A percentile compares a stretch with the other conserved stretches of the same genome.
phyloP scores from a whole-genome alignment of 192 early-diverging fungal genomes.

The Spizellomyces punctatus region DNA sequence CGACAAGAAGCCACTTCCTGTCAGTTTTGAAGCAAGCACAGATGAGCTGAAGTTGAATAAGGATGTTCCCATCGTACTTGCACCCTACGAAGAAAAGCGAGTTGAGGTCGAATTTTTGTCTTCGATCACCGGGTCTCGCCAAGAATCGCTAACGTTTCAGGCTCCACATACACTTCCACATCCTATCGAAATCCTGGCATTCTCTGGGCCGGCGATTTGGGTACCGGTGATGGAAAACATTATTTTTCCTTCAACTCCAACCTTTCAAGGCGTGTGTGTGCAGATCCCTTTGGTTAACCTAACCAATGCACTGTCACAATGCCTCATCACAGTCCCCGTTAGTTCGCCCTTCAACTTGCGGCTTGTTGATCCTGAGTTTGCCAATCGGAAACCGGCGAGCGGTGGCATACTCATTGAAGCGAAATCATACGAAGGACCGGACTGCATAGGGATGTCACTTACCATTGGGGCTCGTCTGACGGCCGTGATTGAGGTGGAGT shows the following conservation, averaged over 20 bases:
- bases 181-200: conserved; percentile 33
- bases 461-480: conserved; percentile 41
- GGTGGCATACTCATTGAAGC: conserved; percentile 34
- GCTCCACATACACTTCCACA: conserved; percentile 38
- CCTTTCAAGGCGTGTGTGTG: conserved; percentile 17
- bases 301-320: conserved; percentile 17
- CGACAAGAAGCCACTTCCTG: conserved; percentile 31
- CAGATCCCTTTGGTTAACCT: conserved; percentile 52
- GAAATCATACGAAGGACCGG: conserved; percentile 40
- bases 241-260: conserved; percentile 37
- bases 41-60: conserved; percentile 51
- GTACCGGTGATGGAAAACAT: conserved; percentile 53
- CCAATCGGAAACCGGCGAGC: conserved; percentile 27
- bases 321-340: conserved; percentile 36
- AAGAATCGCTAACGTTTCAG: conserved; percentile 42
- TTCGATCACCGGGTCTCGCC: conserved; percentile 41
- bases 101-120: conserved; percentile 45
- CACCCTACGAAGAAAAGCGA: conserved; percentile 39
- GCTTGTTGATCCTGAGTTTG: conserved; percentile 37
- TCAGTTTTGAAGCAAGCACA: conserved; percentile 37
- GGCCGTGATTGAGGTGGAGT: conserved; percentile 44
- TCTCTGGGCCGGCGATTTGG: conserved; percentile 47
- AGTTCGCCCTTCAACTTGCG: conserved; percentile 40
- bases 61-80: conserved; percentile 33
- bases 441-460: conserved; percentile 37